These are phyloP conservation scores for Anisodus acutangulus DNA, from an alignment of 257 asterid species.

Conservation along the genomic window DNA sequence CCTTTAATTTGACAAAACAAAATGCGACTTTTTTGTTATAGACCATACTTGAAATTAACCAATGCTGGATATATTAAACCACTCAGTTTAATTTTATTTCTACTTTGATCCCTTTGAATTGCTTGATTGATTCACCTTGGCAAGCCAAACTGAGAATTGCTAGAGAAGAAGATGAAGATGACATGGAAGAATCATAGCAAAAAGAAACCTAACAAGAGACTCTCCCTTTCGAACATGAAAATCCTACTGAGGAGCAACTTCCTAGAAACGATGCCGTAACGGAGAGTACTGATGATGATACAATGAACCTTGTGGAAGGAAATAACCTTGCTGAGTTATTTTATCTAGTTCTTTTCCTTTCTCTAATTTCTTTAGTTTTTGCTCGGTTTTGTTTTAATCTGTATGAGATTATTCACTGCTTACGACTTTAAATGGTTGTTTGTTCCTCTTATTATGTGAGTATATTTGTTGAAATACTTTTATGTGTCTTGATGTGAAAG, in stretches of 20 bases:
- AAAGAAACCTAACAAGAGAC: slow-evolving; percentile 55
- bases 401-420: background rate
- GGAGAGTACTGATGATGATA: slow-evolving; percentile 39
- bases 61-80: too few relatives aligned
- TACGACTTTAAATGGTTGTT: background rate
- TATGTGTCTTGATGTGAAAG: too few relatives aligned
- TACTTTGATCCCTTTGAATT: too few relatives aligned
- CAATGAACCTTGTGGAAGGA: slow-evolving; percentile 56
- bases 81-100: too few relatives aligned
- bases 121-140: too few relatives aligned
- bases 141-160: too few relatives aligned
- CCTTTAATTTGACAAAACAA: too few relatives aligned
- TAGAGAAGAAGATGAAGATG: slow-evolving; percentile 64
- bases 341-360: background rate
- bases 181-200: slow-evolving; percentile 67
- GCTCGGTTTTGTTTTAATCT: slow-evolving; percentile 7
- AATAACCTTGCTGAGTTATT: slow-evolving; percentile 82
- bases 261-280: slow-evolving; percentile 28
- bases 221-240: slow-evolving; percentile 69
- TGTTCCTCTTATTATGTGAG: background rate
- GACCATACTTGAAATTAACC: too few relatives aligned
- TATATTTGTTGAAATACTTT: background rate
- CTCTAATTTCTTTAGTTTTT: too few relatives aligned
- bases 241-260: slow-evolving; percentile 2
- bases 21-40: too few relatives aligned